Evolutionary conservation across 768 basidiomycete species (phyloP).

Genomic region (Mycena floridula): DNA sequence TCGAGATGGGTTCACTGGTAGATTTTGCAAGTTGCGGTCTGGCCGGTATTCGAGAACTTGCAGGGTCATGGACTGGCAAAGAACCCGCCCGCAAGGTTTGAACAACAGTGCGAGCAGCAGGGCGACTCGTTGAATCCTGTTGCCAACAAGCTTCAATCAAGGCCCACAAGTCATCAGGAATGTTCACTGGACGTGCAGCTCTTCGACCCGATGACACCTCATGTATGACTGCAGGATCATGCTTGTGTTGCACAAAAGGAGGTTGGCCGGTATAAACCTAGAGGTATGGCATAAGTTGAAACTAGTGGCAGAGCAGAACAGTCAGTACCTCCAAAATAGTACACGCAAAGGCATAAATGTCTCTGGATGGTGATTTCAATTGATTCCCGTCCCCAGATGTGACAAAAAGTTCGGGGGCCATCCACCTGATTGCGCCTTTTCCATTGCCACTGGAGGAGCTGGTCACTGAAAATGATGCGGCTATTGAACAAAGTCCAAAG

Average conservation of each 20-base stretch:
- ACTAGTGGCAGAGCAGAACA: not conserved
- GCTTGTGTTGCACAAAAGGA: not conserved
- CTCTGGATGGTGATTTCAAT: not conserved
- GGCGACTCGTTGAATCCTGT: not conserved
- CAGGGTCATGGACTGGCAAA: too few species aligned
- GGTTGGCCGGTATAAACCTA: not conserved
- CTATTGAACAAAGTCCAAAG: conserved; percentile 1
- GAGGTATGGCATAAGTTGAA: too few species aligned
- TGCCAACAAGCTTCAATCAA: not conserved
- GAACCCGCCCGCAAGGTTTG: too few species aligned
- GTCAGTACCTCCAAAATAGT: not conserved
- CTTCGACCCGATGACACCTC: not conserved
- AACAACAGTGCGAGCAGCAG: too few species aligned
- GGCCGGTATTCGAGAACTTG: too few species aligned
- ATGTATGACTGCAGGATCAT: not conserved
- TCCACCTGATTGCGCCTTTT: not conserved
- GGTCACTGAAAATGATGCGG: not conserved
- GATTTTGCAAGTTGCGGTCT: too few species aligned
- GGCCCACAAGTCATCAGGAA: not conserved
- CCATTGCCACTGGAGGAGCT: not conserved
- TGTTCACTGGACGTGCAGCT: not conserved
- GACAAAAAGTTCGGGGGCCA: not conserved
- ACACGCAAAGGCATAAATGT: not conserved
- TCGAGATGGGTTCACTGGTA: too few species aligned
- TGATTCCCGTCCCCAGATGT: not conserved